These are phyloP conservation scores for Pyrenochaeta sp. DNA, from an alignment of 2,329 filamentous ascomycete species.

Conservation along the genomic window DNA sequence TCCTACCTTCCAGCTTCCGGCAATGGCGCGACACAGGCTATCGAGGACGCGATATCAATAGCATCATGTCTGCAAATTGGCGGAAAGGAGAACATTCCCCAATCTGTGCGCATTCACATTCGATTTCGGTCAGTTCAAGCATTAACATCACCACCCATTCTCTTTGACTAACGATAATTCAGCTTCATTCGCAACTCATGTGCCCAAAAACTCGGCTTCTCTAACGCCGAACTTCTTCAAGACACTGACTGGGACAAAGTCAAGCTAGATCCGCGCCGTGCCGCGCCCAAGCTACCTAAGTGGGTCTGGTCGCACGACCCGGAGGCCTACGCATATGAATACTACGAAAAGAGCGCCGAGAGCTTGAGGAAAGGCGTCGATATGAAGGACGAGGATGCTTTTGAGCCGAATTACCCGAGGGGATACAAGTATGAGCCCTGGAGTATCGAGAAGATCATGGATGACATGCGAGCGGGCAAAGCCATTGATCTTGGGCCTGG, in stretches of 20 bases:
- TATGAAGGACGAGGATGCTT: slow-evolving; percentile 53
- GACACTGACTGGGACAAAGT: slow-evolving; percentile 60
- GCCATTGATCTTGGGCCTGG: slow-evolving; percentile 45
- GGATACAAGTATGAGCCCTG: slow-evolving; percentile 53
- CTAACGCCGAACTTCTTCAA: slow-evolving; percentile 57
- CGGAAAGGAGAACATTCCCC: slow-evolving; percentile 50
- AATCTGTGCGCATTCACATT: slow-evolving; percentile 52
- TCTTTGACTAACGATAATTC: slow-evolving; percentile 1
- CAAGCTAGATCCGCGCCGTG: slow-evolving; percentile 54
- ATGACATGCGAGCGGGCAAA: slow-evolving; percentile 48
- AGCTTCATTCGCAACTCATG: slow-evolving; percentile 59
- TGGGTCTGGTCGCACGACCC: slow-evolving; percentile 59
- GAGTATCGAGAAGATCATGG: slow-evolving; percentile 54
- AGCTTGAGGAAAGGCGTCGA: slow-evolving; percentile 52
- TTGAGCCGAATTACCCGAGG: slow-evolving; percentile 56
- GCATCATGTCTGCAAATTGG: slow-evolving; percentile 57
- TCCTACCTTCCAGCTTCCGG: slow-evolving; percentile 56
- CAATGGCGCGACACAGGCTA: slow-evolving; percentile 59
- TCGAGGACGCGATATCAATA: slow-evolving; percentile 57
- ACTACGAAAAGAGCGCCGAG: slow-evolving; percentile 53
- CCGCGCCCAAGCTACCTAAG: slow-evolving; percentile 55
- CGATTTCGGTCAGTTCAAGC: slow-evolving; percentile 48
- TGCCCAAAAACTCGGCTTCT: slow-evolving; percentile 59
- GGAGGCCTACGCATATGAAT: slow-evolving; percentile 55
- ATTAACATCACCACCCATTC: not conserved